Evolutionary conservation across 495 filamentous ascomycete genomes (phyloP).

Genomic region (Parachaetomium inaequale): DNA sequence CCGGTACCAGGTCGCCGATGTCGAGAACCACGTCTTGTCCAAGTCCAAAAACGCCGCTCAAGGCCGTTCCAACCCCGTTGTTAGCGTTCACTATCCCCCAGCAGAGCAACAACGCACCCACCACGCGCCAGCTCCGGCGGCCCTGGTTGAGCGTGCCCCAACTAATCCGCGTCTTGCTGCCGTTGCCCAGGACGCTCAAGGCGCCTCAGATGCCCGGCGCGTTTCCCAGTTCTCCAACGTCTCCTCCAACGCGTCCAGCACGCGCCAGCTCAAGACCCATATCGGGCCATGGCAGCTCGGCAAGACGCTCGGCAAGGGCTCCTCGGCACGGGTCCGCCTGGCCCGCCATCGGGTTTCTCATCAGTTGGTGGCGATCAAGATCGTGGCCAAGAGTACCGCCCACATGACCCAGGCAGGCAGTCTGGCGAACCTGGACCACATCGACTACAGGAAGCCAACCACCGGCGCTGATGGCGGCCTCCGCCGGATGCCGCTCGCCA

Average conservation of each 20-base stretch:
- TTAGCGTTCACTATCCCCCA: slow-evolving; percentile 1
- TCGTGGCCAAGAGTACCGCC: slow-evolving; percentile 74
- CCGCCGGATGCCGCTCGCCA: slow-evolving; percentile 72
- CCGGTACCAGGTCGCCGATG: slow-evolving; percentile 14
- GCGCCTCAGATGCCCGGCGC: slow-evolving; percentile 51
- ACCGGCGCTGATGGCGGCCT: slow-evolving; percentile 44
- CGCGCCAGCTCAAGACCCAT: slow-evolving; percentile 62
- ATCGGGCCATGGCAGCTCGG: slow-evolving; percentile 90
- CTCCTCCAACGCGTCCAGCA: slow-evolving; percentile 52
- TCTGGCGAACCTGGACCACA: slow-evolving; percentile 64
- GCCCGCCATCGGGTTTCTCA: slow-evolving; percentile 72
- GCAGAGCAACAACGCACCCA: slow-evolving; percentile 4
- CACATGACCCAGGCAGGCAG: slow-evolving; percentile 70
- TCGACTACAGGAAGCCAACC: slow-evolving; percentile 44
- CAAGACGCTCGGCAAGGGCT: slow-evolving; percentile 77
- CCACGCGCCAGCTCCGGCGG: slow-evolving; percentile 3
- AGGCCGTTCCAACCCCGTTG: slow-evolving; percentile 18
- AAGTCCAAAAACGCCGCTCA: slow-evolving; percentile 21
- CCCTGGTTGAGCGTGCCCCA: neutral
- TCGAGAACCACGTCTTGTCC: slow-evolving; percentile 15
- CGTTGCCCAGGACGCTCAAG: slow-evolving; percentile 43
- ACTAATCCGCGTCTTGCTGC: slow-evolving; percentile 12
- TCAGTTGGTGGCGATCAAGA: slow-evolving; percentile 86
- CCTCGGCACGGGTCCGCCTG: slow-evolving; percentile 76
- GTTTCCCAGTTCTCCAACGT: slow-evolving; percentile 69